Evolutionary conservation across 1,139 yeast genomes (phyloP), one percentile per base, ranked within the genome.

Genomic region (Dujonia santamariae): DNA sequence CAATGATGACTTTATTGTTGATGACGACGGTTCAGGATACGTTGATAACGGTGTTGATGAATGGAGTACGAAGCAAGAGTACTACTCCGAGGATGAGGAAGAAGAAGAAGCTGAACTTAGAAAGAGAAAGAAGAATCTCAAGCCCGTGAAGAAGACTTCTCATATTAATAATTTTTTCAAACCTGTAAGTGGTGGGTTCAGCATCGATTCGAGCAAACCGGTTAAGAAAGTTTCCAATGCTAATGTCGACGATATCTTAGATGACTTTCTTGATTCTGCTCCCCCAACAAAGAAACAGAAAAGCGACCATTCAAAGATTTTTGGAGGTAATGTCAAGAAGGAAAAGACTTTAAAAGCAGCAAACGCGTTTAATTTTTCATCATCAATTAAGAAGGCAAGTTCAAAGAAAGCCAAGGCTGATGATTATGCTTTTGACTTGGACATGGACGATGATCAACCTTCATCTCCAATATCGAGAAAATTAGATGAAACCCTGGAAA

Each of bases 1-100:
- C 62, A 81, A 85, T 43, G 97, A 90, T 52, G 96, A 90, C 53
- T 92, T 92, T 54, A 92, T 92, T 32, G 96, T 87, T 2, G 97
- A 88, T 52, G 97, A 92, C 54, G 80, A 83, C 44, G 96, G 95
- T 11, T 82, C 80, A 45, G 94, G 94, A 0, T 92, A 92, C 51
- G 90, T 86, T 2, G 97, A 92, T 50, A 85, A 84, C 32, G 97
- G 97, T 35, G 86, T 74, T 11, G 95, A 90, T 48, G 95, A 87
- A 43, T 85, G 95, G 95, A 59, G 68, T 8, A 63, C 68, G 7
- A 62, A 78, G 35, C 68, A 73, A 11, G 56, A 67, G 26, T 75
- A 75, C 48, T 72, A 73, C 36, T 74, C 78, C 0, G 83, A 76
- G 34, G 80, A 73, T 7, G 69, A 58, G 2, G 61, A 51, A 1